A percentile compares a stretch with the other conserved stretches of the same genome.
phyloP scores from a whole-genome alignment of 371 early-diverging fungal genomes.

The Entomophthora muscae region DNA sequence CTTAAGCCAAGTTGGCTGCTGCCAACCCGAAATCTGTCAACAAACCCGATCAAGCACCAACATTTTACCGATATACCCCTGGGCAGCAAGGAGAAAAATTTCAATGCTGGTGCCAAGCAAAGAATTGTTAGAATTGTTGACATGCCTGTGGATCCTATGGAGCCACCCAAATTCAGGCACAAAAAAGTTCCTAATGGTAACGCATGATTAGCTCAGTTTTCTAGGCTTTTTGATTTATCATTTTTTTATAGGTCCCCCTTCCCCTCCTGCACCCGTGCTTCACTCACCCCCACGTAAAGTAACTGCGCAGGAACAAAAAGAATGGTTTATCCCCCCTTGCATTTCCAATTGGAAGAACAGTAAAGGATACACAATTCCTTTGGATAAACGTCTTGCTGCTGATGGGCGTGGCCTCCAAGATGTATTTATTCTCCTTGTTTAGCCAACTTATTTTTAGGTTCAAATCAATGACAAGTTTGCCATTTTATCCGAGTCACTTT shows the following conservation, averaged over 20 bases:
- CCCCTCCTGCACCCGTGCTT: constrained; percentile 91
- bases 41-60: constrained; percentile 42
- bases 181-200: constrained; percentile 72
- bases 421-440: constrained; percentile 12
- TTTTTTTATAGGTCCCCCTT: constrained; percentile 37
- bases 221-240: neutral
- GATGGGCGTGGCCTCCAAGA: constrained; percentile 93
- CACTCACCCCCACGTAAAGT: constrained; percentile 94
- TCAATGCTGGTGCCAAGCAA: constrained; percentile 46
- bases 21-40: constrained; percentile 45
- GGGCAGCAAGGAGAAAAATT: constrained; percentile 36
- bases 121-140: constrained; percentile 88
- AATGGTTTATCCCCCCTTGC: constrained; percentile 94
- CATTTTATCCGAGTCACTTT: constrained; percentile 82
- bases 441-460: constrained; percentile 10
- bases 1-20: constrained; percentile 45
- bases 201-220: neutral
- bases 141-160: constrained; percentile 90
- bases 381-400: constrained; percentile 93
- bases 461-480: constrained; percentile 94
- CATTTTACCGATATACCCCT: constrained; percentile 83
- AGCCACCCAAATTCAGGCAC: constrained; percentile 79
- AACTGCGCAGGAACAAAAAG: constrained; percentile 82
- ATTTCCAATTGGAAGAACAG: constrained; percentile 98
- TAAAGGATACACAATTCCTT: constrained; percentile 92